A percentile compares a stretch with the other conserved stretches of the same genome.
Conservation (phyloP, 2,329 filamentous ascomycete species). For the Pestalotiopsis fici region DNA sequence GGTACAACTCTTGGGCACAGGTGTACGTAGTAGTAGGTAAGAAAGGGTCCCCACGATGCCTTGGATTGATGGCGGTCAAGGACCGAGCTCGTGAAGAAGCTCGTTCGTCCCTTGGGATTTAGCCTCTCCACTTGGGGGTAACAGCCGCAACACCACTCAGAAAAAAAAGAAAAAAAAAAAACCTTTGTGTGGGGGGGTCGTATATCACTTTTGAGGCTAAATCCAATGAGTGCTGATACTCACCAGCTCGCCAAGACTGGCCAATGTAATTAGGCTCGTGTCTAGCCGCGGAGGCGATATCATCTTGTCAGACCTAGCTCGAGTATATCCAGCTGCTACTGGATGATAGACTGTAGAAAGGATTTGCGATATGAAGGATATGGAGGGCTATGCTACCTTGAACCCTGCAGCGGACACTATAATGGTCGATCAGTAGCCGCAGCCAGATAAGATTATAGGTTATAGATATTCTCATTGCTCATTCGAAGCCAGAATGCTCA, state of each 20-base stretch:
- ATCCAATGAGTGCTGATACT: not conserved
- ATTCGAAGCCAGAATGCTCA: no score
- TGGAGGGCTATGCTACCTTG: not conserved
- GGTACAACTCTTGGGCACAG: not conserved
- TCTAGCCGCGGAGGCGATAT: not conserved
- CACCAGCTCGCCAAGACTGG: not conserved
- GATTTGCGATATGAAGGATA: not conserved
- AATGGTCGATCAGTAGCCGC: not conserved
- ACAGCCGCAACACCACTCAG: not conserved
- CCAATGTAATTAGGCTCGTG: not conserved
- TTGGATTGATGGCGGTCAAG: not conserved
- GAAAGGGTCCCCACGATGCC: not conserved
- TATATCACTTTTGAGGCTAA: not conserved
- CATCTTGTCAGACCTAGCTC: not conserved
- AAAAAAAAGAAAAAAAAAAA: no score
- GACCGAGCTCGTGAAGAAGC: not conserved
- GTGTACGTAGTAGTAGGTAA: no score
- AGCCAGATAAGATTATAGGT: not conserved
- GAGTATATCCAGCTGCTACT: not conserved
- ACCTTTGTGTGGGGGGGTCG: not conserved
- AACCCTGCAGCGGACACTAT: not conserved
- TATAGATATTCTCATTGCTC: not conserved
- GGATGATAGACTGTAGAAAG: not conserved
- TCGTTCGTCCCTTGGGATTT: not conserved
- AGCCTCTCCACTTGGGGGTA: not conserved